Evolutionary conservation across 2,329 filamentous ascomycete genomes (phyloP).

Genomic region (Penicillium decumbens): DNA sequence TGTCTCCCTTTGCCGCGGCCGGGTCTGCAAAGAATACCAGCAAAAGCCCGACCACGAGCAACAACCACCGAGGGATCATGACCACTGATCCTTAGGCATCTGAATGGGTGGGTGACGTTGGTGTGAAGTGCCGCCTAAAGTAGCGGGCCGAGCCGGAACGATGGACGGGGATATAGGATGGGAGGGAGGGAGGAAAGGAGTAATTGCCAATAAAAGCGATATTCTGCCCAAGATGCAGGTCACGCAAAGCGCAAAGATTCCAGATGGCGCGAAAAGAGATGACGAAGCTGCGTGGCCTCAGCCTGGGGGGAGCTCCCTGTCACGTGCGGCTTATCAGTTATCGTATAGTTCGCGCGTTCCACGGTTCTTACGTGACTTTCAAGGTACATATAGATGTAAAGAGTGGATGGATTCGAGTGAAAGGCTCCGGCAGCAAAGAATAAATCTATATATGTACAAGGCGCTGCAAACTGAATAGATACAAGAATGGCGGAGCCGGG

Average conservation of each 20-base stretch:
- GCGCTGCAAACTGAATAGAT: slow-evolving; percentile 11
- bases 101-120: slow-evolving; percentile 15
- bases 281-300: slow-evolving; percentile 29
- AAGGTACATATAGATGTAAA: not conserved
- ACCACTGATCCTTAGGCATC: slow-evolving; percentile 28
- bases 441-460: slow-evolving; percentile 11
- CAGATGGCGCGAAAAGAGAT: slow-evolving; percentile 1
- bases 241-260: slow-evolving; percentile 1
- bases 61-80: slow-evolving; percentile 44
- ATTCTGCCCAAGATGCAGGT: not conserved
- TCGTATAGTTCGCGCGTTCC: slow-evolving; percentile 3
- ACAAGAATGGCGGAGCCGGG: slow-evolving; percentile 5
- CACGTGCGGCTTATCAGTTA: slow-evolving; percentile 31
- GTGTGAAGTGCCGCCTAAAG: slow-evolving; percentile 3
- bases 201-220: not conserved
- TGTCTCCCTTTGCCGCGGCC: slow-evolving; percentile 53
- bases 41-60: slow-evolving; percentile 49
- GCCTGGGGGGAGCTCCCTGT: slow-evolving; percentile 23
- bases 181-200: not conserved
- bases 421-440: slow-evolving; percentile 1
- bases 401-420: not conserved
- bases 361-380: slow-evolving; percentile 2
- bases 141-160: slow-evolving; percentile 16
- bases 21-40: slow-evolving; percentile 45
- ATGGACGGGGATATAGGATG: slow-evolving; percentile 2